These are phyloP conservation scores for Plenodomus tracheiphilus DNA, from an alignment of 2,329 filamentous ascomycete genomes.

Conservation along the genomic window DNA sequence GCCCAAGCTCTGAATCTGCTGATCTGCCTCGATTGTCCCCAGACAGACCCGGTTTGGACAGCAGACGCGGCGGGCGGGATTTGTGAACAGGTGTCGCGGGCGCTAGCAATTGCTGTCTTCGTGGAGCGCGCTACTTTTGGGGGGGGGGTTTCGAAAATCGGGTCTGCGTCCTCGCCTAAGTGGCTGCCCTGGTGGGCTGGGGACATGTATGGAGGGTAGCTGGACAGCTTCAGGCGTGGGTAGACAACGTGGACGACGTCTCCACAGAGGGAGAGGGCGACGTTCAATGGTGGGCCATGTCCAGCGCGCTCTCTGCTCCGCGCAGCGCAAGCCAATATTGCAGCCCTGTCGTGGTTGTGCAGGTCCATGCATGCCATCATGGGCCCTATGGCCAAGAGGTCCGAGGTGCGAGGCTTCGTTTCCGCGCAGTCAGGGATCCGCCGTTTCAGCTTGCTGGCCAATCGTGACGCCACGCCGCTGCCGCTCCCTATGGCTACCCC, in stretches of 20 bases:
- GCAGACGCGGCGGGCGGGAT: slow-evolving; percentile 1
- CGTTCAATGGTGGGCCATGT: no score
- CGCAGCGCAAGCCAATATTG: not conserved
- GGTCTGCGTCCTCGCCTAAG: slow-evolving; percentile 15
- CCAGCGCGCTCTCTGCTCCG: no score
- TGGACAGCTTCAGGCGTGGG: no score
- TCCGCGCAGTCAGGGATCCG: slow-evolving; percentile 10
- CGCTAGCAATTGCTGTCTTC: slow-evolving; percentile 22
- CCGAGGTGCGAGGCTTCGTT: slow-evolving; percentile 13
- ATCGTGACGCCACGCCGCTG: slow-evolving; percentile 11
- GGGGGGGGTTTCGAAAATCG: slow-evolving; percentile 9
- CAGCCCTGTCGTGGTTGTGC: not conserved
- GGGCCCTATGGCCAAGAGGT: slow-evolving; percentile 20
- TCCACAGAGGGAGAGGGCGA: no score
- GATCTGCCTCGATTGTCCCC: slow-evolving; percentile 4
- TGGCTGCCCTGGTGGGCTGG: no score
- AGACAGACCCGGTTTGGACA: not conserved
- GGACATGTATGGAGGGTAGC: no score
- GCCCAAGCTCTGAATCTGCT: slow-evolving; percentile 1
- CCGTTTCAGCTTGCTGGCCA: slow-evolving; percentile 13
- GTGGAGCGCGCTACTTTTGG: slow-evolving; percentile 23
- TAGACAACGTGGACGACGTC: no score
- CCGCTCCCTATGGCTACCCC: slow-evolving; percentile 19
- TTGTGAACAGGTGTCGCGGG: slow-evolving; percentile 29
- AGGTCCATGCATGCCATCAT: not conserved